These are phyloP conservation scores for Carex kokanica DNA, from an alignment of 176 grass and related monocot species.

Conservation along the genomic window DNA sequence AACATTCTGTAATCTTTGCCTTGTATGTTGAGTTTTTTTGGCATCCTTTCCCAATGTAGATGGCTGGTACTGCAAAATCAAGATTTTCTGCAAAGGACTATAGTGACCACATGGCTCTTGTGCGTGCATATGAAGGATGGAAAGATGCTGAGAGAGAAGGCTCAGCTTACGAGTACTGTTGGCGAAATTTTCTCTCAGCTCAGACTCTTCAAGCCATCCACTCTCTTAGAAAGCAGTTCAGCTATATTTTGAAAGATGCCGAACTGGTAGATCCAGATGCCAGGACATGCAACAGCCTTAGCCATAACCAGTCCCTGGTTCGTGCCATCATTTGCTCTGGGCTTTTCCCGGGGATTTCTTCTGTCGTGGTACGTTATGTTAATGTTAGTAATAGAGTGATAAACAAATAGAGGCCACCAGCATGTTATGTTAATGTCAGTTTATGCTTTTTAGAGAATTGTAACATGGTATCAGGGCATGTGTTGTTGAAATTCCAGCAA, in stretches of 20 bases:
- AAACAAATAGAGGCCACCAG: not conserved
- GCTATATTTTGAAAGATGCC: slow-evolving; percentile 82
- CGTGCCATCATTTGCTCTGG: slow-evolving; percentile 87
- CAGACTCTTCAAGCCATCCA: slow-evolving; percentile 97
- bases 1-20: not conserved
- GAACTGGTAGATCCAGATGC: slow-evolving; percentile 65
- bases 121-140: slow-evolving; percentile 96
- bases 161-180: slow-evolving; percentile 92
- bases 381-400: not conserved
- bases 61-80: slow-evolving; percentile 96
- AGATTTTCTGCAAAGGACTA: slow-evolving; percentile 96
- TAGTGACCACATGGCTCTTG: slow-evolving; percentile 98
- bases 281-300: slow-evolving; percentile 69
- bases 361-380: slow-evolving; percentile 69
- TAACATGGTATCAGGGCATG: not conserved
- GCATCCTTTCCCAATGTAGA: slow-evolving; percentile 33
- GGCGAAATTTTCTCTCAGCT: slow-evolving; percentile 90
- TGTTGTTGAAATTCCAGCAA: not conserved
- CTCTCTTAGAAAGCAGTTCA: slow-evolving; percentile 92
- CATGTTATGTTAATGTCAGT: not conserved
- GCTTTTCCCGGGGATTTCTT: slow-evolving; percentile 86
- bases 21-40: not conserved
- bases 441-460: not conserved
- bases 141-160: slow-evolving; percentile 97
- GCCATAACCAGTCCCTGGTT: slow-evolving; percentile 93